Evolutionary conservation across 1,284 basidiomycete species (phyloP), one percentile per base, ranked within the genome.

Genomic region (Heterobasidion annosum): DNA sequence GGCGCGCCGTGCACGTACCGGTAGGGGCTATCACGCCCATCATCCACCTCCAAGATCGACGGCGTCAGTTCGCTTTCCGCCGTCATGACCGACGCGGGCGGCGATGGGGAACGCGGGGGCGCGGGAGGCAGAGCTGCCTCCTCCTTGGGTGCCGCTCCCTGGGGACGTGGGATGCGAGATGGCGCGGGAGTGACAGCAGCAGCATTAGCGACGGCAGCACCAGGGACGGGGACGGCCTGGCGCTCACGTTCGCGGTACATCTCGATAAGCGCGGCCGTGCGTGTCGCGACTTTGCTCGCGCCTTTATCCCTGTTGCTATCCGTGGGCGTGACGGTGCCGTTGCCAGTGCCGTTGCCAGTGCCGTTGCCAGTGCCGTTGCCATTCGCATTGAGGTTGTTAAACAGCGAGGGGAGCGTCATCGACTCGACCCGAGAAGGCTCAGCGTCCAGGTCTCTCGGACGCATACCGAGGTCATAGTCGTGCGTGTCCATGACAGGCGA

Each of bases 1-100:
- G 92, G 91, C 32, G 88, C 88, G 37, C 92, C 92, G 64, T 94
- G 91, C 35, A 89, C 71, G 64, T 94, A 93, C 51, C 90, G 79
- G 42, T 72, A 79, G 6, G 91, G 90, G 63, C 83, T 87, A 10
- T 73, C 69, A 57, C 78, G 65, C 52, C 84, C 75, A 73, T 59
- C 33, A n/a, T 53, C 62, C 54, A 68, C 67, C 48, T 75, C 67
- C 18, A 71, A 71, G 15, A 73, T 60, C n/a, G 71, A 69, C 2
- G 70, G 68, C 42, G 70, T 33, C 9, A 52, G 35, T 7, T 66
- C 61, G 0, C 60, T 54, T 1, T 57, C 48, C 9, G 25, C 25
- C 25, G 25, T 25, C 5, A 25, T 25, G 25, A 25, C 25, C 25
- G 25, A 15, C n/a, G 37, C 10, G 5, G 40, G 35, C 16, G 53